Conservation (phyloP, 208 protist species). For the Leishmania braziliensis region DNA sequence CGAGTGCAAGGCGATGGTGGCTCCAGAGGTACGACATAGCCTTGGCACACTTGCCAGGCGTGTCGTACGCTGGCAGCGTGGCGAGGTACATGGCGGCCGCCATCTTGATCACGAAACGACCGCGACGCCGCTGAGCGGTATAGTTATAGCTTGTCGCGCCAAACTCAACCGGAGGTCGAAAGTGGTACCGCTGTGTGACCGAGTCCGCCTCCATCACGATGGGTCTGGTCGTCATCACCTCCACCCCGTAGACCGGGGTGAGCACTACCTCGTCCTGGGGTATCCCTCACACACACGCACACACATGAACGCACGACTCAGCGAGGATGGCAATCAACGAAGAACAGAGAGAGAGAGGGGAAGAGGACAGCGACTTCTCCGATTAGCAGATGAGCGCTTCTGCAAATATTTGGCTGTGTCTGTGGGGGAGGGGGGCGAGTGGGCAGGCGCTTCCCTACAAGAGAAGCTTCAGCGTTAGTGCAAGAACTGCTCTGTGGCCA, state of each 20-base stretch:
- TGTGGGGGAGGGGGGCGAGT: background rate
- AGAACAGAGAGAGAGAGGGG: background rate
- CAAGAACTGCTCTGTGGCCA: background rate
- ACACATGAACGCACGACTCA: background rate
- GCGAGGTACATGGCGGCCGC: conserved; percentile 45
- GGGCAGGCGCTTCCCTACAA: background rate
- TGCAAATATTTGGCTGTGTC: background rate
- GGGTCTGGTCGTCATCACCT: background rate
- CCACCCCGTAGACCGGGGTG: background rate
- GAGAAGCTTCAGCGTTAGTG: background rate
- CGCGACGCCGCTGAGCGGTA: conserved; percentile 28
- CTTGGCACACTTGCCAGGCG: conserved; percentile 19
- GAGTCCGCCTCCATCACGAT: conserved; percentile 4
- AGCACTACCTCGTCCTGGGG: background rate
- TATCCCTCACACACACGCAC: conserved; percentile 2
- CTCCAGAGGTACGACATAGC: conserved; percentile 38
- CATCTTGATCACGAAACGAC: conserved; percentile 53
- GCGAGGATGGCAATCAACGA: background rate
- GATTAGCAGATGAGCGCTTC: background rate
- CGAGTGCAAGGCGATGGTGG: conserved; percentile 21
- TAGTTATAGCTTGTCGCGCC: conserved; percentile 1
- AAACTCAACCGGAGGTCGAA: background rate
- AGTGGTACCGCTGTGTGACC: background rate
- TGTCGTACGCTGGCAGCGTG: conserved; percentile 18
- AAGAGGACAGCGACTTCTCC: background rate